A percentile compares a stretch with the other conserved stretches of the same genome.
Conservation (phyloP, 2,329 filamentous ascomycete species). For the Cladosporium sp. region DNA sequence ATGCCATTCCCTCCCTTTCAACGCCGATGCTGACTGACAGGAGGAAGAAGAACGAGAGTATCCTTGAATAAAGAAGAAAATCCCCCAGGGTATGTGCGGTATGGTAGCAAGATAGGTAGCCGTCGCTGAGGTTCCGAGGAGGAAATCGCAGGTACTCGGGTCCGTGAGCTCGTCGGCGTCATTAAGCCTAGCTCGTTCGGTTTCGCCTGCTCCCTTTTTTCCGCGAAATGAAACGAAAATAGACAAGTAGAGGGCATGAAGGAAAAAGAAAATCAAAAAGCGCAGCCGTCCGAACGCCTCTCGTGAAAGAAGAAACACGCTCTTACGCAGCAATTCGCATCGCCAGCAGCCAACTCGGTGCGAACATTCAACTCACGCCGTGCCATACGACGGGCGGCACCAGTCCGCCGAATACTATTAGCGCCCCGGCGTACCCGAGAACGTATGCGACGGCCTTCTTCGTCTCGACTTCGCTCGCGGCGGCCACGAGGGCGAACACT, state of each 20-base stretch:
- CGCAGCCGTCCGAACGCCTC: not conserved
- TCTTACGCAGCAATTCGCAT: not conserved
- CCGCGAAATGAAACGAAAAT: not conserved
- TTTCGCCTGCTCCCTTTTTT: not conserved
- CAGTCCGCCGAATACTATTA: conserved; percentile 5
- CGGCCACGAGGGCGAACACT: conserved; percentile 12
- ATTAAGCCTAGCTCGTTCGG: not conserved
- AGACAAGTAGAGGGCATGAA: not conserved
- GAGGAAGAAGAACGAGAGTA: not conserved
- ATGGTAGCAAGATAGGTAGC: not conserved
- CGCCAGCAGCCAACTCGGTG: not conserved
- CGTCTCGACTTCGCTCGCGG: conserved; percentile 11
- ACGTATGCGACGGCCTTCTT: conserved; percentile 10
- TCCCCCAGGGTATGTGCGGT: not conserved
- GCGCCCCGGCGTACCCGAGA: conserved; percentile 1
- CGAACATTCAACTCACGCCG: not conserved
- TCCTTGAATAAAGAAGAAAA: not conserved
- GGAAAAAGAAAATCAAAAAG: not conserved
- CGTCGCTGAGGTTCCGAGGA: not conserved
- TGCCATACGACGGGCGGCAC: conserved; percentile 2
- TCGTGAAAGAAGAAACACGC: not conserved
- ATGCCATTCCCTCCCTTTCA: not conserved
- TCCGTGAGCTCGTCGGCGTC: not conserved
- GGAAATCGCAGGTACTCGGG: not conserved
- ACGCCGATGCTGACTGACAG: not conserved